phyloP scores from a whole-genome alignment of 305 asterid genomes.

The Rubia tinctorum region DNA sequence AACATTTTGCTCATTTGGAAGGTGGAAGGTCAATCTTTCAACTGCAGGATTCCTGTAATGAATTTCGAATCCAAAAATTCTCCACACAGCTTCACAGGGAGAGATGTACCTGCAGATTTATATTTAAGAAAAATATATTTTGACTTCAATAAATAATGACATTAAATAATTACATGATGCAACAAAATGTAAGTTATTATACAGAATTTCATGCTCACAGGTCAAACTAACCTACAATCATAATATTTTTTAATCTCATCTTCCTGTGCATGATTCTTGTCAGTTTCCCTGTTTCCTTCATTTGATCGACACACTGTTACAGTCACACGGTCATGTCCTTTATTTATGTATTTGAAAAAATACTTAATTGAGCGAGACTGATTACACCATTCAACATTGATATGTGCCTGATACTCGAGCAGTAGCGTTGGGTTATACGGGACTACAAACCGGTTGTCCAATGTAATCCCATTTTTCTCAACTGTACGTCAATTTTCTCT shows the following conservation, averaged over 20 bases:
- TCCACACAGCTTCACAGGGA: conserved; percentile 2
- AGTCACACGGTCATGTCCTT: background rate
- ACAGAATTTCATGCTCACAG: too few species aligned
- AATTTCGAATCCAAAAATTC: background rate
- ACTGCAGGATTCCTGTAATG: background rate
- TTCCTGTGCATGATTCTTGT: background rate
- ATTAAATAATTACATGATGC: too few species aligned
- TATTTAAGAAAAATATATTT: too few species aligned
- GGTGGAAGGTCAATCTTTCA: background rate
- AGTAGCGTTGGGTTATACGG: background rate
- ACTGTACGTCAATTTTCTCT: background rate
- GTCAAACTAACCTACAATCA: background rate
- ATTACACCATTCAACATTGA: conserved; percentile 1
- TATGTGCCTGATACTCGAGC: background rate
- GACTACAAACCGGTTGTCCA: background rate
- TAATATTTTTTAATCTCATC: background rate
- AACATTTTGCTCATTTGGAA: background rate
- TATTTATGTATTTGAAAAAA: background rate
- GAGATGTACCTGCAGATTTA: background rate
- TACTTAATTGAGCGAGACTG: background rate
- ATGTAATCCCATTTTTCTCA: background rate
- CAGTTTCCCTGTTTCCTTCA: background rate
- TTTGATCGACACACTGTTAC: background rate
- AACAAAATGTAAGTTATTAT: too few species aligned
- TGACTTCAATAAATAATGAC: too few species aligned